phyloP scores from a whole-genome alignment of 1,139 yeast species.

The Taphrina confusa region DNA sequence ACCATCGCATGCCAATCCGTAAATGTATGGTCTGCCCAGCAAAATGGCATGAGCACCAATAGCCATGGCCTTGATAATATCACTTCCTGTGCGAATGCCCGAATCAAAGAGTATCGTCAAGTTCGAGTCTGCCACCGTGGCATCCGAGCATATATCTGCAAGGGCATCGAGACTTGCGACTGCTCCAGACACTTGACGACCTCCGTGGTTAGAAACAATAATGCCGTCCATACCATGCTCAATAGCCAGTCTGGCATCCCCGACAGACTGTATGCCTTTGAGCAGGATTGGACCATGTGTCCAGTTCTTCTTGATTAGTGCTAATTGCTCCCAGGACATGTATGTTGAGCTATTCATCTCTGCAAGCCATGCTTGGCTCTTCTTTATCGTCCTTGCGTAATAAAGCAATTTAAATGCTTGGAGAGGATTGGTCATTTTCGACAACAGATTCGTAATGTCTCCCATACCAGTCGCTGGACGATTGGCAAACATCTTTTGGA shows the following conservation, averaged over 20 bases:
- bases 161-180: slow-evolving; percentile 67
- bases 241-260: slow-evolving; percentile 65
- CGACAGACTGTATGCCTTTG: slow-evolving; percentile 70
- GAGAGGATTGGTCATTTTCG: slow-evolving; percentile 24
- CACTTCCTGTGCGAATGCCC: slow-evolving; percentile 73
- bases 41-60: slow-evolving; percentile 78
- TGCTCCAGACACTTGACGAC: slow-evolving; percentile 73
- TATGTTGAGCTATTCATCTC: slow-evolving; percentile 31
- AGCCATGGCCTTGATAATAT: slow-evolving; percentile 68
- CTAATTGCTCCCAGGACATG: slow-evolving; percentile 40
- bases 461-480: slow-evolving; percentile 17
- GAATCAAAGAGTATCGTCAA: slow-evolving; percentile 70
- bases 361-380: slow-evolving; percentile 30
- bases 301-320: slow-evolving; percentile 39
- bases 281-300: slow-evolving; percentile 56
- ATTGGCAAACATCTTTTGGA: slow-evolving; percentile 35
- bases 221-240: slow-evolving; percentile 66
- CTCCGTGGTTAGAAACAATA: slow-evolving; percentile 76
- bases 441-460: slow-evolving; percentile 13
- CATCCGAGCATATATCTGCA: slow-evolving; percentile 61
- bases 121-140: slow-evolving; percentile 42
- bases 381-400: slow-evolving; percentile 28
- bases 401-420: slow-evolving; percentile 23
- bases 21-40: slow-evolving; percentile 71
- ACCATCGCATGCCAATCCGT: slow-evolving; percentile 73